Base-by-base conservation (phyloP, 768 basidiomycete species). In the Rhodosporidiobolus odoratus region DNA sequence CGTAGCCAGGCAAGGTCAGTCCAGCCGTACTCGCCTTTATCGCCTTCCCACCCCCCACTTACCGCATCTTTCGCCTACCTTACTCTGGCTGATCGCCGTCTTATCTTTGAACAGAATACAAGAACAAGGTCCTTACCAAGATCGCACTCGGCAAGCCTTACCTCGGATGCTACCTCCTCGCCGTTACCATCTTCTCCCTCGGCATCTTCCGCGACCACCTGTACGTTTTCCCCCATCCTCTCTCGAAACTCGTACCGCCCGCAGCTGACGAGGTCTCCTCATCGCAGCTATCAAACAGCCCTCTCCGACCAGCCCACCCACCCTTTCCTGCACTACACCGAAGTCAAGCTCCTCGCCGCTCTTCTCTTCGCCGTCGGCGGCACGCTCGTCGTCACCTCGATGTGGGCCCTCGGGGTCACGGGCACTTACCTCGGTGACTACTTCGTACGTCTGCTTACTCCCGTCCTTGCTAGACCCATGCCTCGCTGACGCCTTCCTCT, bases 361-460 rank as follows among this genome's bases (percentile, higher is more conserved):
- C 87, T 89, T 1, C 81, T 92, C 50, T 89, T 95, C 77, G 77
- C 80, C 50, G 52, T 85, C 17, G 95, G 95, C 35, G 91, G 93
- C 78, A 82, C 84, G n/a, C 86, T 97, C 73, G 95, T 97, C 65
- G 65, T 93, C 56, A 88, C 87, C 19, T 92, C 90, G 38, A 96
- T 92, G 8, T 96, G 87, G 85, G 87, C 89, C 0, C 81, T 99
- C 9, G 95, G 95, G 3, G 81, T 97, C 76, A 97, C 95, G 4
- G 95, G 94, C 45, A 96, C 92, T 3, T 96, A 93, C 83, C 78
- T 81, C 50, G 80, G 81, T n/a, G 81, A 82, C 71, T 81, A 82
- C 76, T 76, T 72, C 35, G 73, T 72, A 27, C 32, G 65, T 50
- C 58, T 25, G n/a, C n/a, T 5, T 35, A n/a, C 27, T 0, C 27